Percentiles rank a stretch among this genome's conserved stretches.
Evolutionary conservation across 768 basidiomycete genomes (phyloP).

Genomic region (Podaxis sp.): DNA sequence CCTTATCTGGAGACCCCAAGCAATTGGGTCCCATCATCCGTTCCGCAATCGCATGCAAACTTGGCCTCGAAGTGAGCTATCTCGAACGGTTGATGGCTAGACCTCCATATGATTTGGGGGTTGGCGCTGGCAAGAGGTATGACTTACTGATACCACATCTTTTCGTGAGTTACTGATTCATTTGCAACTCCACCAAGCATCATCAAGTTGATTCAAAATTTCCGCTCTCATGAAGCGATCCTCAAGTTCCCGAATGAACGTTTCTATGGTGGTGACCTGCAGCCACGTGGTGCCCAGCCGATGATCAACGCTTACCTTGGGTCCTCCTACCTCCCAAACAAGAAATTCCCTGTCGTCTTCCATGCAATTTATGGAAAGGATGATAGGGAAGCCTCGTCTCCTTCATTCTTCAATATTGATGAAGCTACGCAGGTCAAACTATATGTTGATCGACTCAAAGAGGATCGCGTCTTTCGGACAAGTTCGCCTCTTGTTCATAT

Average conservation of each 20-base stretch:
- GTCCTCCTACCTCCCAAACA: constrained; percentile 40
- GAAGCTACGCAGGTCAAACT: constrained; percentile 54
- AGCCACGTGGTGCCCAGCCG: constrained; percentile 40
- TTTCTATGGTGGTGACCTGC: constrained; percentile 58
- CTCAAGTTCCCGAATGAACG: constrained; percentile 59
- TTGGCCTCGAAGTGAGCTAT: constrained; percentile 61
- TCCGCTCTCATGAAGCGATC: constrained; percentile 62
- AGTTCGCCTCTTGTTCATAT: constrained; percentile 32
- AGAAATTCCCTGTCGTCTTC: constrained; percentile 62
- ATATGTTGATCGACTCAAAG: constrained; percentile 43
- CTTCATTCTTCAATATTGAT: constrained; percentile 71
- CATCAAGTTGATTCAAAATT: constrained; percentile 64
- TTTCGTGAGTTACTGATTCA: background rate
- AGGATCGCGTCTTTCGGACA: constrained; percentile 35
- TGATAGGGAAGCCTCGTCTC: constrained; percentile 63
- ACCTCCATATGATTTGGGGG: constrained; percentile 16
- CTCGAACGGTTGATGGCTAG: constrained; percentile 55
- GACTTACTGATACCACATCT: constrained; percentile 5
- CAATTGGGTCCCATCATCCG: constrained; percentile 71
- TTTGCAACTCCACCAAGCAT: constrained; percentile 36
- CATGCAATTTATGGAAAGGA: constrained; percentile 62
- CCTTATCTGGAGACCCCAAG: constrained; percentile 70
- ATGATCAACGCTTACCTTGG: constrained; percentile 40
- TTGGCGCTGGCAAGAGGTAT: constrained; percentile 31
- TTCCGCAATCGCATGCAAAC: constrained; percentile 51